These are phyloP conservation scores for Xylariaceae sp. DNA, from an alignment of 2,329 filamentous ascomycete species.

Conservation along the genomic window DNA sequence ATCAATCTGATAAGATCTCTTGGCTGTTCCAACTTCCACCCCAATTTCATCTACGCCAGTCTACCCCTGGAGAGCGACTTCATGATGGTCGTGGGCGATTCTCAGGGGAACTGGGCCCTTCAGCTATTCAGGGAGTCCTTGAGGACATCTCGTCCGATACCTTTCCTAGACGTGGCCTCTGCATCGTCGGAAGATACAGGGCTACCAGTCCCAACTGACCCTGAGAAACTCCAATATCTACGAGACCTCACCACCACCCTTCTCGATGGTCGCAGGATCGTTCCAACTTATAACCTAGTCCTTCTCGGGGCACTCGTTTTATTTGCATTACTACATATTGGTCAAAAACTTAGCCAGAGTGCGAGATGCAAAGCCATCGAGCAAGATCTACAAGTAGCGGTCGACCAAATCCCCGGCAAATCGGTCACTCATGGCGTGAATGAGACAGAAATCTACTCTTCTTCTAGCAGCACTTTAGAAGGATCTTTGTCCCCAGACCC, in stretches of 20 bases:
- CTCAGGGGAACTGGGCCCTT: conserved; percentile 22
- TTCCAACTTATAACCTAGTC: conserved; percentile 40
- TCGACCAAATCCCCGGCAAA: conserved; percentile 4
- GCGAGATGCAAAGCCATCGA: conserved; percentile 32
- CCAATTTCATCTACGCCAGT: not conserved
- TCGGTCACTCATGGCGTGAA: conserved; percentile 12
- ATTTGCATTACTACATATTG: conserved; percentile 34
- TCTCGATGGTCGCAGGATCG: conserved; percentile 38
- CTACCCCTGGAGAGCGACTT: not conserved
- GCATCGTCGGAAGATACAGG: conserved; percentile 6
- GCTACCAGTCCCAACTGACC: conserved; percentile 26
- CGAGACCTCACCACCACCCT: conserved; percentile 37
- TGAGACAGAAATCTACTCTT: conserved; percentile 31
- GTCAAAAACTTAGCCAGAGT: conserved; percentile 24
- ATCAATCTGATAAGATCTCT: conserved; percentile 37
- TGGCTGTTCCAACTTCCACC: not conserved
- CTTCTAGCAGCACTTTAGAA: conserved; percentile 40
- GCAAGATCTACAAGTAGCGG: not conserved
- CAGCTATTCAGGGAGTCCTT: conserved; percentile 28
- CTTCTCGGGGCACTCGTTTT: conserved; percentile 35
- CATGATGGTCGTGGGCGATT: conserved; percentile 20
- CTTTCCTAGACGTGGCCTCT: conserved; percentile 10
- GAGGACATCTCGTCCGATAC: conserved; percentile 19
- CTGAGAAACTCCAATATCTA: conserved; percentile 41
- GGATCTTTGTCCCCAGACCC: conserved; percentile 31